phyloP scores from a whole-genome alignment of 2,329 filamentous ascomycete genomes.

The Pseudocercospora macadamiae region DNA sequence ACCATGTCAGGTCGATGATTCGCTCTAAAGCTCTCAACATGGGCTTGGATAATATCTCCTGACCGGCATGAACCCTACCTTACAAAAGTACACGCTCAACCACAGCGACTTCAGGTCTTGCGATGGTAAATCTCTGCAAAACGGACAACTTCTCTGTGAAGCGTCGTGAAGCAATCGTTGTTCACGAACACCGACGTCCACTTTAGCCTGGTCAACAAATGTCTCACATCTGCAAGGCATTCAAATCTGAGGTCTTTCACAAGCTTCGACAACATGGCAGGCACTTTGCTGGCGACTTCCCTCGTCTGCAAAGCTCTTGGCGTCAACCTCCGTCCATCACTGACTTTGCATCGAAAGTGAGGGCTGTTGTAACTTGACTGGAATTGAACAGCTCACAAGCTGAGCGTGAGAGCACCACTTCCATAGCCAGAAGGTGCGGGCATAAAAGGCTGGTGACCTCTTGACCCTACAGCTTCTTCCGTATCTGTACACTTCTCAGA shows the following conservation, averaged over 20 bases:
- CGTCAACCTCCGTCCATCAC: conserved; percentile 7
- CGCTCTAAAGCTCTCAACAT: not conserved
- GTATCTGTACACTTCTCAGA: not conserved
- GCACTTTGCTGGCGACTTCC: not conserved
- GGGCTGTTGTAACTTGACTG: conserved; percentile 6
- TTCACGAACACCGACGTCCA: not conserved
- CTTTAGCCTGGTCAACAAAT: not conserved
- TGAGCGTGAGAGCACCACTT: not conserved
- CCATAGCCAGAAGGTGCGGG: not conserved
- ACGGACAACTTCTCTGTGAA: not conserved
- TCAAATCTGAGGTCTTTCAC: not conserved
- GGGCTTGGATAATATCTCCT: not conserved
- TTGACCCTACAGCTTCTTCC: not conserved
- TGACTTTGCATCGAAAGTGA: conserved; percentile 1
- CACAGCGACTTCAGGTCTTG: conserved; percentile 12
- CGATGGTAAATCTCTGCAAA: not conserved
- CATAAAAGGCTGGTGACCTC: not conserved
- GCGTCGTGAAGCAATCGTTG: not conserved
- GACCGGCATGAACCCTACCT: not conserved
- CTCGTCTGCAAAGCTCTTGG: too few species aligned
- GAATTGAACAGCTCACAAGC: not conserved
- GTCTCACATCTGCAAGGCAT: not conserved
- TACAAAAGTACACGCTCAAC: conserved; percentile 7
- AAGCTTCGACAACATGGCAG: not conserved
- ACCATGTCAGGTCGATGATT: not conserved